Evolutionary conservation across 169 alveolate species (phyloP).

Genomic region (Plasmodium adleri): DNA sequence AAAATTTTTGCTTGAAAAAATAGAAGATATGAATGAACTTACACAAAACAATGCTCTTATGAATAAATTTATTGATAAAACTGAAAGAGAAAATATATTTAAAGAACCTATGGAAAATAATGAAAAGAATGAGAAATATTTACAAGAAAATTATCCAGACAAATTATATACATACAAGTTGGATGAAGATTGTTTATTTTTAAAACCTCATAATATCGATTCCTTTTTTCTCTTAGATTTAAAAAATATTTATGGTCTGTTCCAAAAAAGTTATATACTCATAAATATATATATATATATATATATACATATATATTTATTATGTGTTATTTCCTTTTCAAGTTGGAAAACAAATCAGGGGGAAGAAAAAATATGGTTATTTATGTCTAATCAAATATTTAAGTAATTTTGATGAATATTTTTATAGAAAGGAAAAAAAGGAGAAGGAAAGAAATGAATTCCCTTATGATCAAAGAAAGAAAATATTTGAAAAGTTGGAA

Average conservation of each 20-base stretch:
- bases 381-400: slow-evolving; percentile 20
- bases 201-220: slow-evolving; percentile 26
- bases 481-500: slow-evolving; percentile 30
- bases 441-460: not conserved
- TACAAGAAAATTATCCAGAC: not conserved
- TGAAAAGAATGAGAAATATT: slow-evolving; percentile 4
- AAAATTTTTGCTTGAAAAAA: slow-evolving; percentile 24
- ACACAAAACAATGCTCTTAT: slow-evolving; percentile 13
- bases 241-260: slow-evolving; percentile 11
- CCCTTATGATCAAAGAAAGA: slow-evolving; percentile 26
- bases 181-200: not conserved
- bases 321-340: not conserved
- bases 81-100: too few relatives aligned
- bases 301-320: not conserved
- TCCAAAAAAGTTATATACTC: not conserved
- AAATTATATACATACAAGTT: not conserved
- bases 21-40: slow-evolving; percentile 43
- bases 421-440: slow-evolving; percentile 7
- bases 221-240: slow-evolving; percentile 25
- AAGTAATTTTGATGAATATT: not conserved
- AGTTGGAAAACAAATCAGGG: slow-evolving; percentile 7
- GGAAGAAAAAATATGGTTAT: slow-evolving; percentile 38
- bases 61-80: slow-evolving; percentile 13
- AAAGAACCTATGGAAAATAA: too few relatives aligned
- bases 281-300: not conserved